A percentile compares a stretch with the other conserved stretches of the same genome.
phyloP scores from a whole-genome alignment of 2,329 filamentous ascomycete species.

The Neofusicoccum laricinum region DNA sequence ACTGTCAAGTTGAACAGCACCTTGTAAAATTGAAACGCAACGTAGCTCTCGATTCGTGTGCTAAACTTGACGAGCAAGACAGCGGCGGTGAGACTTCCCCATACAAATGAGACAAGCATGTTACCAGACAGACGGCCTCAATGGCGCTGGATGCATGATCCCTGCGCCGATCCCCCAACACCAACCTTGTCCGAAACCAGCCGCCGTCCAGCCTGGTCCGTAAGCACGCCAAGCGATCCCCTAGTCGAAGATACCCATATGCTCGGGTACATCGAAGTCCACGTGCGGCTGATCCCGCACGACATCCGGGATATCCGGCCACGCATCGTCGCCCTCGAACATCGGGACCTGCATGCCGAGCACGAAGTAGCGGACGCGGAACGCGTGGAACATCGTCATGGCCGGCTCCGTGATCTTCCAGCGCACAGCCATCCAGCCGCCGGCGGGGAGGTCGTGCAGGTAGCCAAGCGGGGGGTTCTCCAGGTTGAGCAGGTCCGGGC shows the following conservation, averaged over 20 bases:
- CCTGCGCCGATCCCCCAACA: too few species aligned
- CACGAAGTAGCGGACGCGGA: conserved; percentile 20
- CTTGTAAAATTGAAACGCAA: too few species aligned
- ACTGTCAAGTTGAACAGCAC: too few species aligned
- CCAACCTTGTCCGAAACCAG: too few species aligned
- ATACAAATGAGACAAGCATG: too few species aligned
- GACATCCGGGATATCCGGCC: conserved; percentile 19
- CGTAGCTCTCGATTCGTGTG: too few species aligned
- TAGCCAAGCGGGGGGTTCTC: conserved; percentile 19
- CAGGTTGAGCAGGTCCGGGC: conserved; percentile 17
- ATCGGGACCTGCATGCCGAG: conserved; percentile 22
- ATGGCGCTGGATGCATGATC: too few species aligned
- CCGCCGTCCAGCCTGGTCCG: too few species aligned
- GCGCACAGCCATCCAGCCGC: conserved; percentile 21
- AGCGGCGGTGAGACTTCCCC: too few species aligned
- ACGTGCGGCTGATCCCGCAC: conserved; percentile 20
- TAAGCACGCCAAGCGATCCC: too few species aligned
- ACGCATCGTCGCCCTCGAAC: conserved; percentile 21
- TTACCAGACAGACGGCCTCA: too few species aligned
- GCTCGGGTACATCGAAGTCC: conserved; percentile 19
- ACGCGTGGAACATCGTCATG: conserved; percentile 22
- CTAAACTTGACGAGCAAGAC: too few species aligned
- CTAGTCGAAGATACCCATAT: conserved; percentile 20
- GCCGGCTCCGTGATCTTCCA: conserved; percentile 21
- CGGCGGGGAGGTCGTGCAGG: conserved; percentile 21